Base-by-base conservation (phyloP, 2,329 filamentous ascomycete species). In the Fusarium sp. region DNA sequence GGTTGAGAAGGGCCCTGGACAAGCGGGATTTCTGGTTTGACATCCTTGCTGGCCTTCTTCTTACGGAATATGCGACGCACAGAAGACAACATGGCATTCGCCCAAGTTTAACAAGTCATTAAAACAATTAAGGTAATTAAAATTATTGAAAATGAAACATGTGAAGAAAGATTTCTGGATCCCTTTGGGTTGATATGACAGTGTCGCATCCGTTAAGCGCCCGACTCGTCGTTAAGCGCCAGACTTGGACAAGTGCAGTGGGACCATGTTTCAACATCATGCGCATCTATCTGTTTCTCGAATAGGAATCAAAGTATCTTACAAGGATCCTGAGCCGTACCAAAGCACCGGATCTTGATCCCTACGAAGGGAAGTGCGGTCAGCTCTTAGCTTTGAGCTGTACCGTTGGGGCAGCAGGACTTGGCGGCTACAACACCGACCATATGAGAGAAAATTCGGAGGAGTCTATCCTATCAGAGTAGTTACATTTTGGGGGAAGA, bases 141-240 rank as follows among this genome's bases (percentile, higher is more conserved):
- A 12, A 37, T 12, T 10, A 37, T 16, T 27, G 6, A 28, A 3
- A 28, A 2, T 1, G 7, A 16, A 50, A 47, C 36, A 61, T 58
- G 41, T 40, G 3, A 1, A 23, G 10, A 18, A 23, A 30, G 1
- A 23, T 23, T 23, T 23, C 23, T 23, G 23, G 23, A 23, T 23
- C 23, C 23, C 4, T 23, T 23, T 23, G 23, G 23, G 23, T 23
- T 23, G 23, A 23, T 23, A 23, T 23, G 4, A 9, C 41, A 47
- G 7, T 16, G 27, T 50, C 8, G n/a, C 28, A 31, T 37, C 9
- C 13, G 64, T n/a, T 65, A 68, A 68, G 66, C 66, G 65, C 60
- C 55, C 16, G 48, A 7, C 31, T 1, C 31, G 10, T 23, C 8
- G 7, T 4, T 54, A 68, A 65, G 60, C 41, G 65, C 55, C 51